A percentile compares a stretch with the other conserved stretches of the same genome.
These are phyloP conservation scores for Furcasterigmium furcatum DNA, from an alignment of 2,329 filamentous ascomycete genomes.

Conservation along the genomic window DNA sequence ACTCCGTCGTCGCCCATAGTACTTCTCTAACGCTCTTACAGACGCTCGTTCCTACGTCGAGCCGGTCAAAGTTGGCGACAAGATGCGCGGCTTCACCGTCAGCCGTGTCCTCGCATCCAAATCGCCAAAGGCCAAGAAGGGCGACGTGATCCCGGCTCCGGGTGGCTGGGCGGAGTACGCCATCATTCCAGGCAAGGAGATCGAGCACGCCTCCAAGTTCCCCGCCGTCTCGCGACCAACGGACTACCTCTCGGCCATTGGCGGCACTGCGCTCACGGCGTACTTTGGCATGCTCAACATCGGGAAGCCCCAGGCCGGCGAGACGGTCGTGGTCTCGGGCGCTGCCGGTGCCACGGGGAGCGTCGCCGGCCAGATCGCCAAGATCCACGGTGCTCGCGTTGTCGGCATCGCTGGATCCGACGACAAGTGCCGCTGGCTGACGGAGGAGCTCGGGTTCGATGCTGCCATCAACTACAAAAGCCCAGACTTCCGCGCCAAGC, in stretches of 20 bases:
- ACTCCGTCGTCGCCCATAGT: not conserved
- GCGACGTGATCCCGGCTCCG: constrained; percentile 52
- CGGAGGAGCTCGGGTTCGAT: constrained; percentile 63
- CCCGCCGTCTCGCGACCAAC: constrained; percentile 42
- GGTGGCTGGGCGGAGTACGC: constrained; percentile 67
- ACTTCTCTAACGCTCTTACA: constrained; percentile 12
- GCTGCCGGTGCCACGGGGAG: constrained; percentile 77
- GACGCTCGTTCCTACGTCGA: constrained; percentile 59
- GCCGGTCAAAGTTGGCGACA: constrained; percentile 63
- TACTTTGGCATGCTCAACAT: constrained; percentile 73
- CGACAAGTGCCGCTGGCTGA: constrained; percentile 66
- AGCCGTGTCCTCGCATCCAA: constrained; percentile 61
- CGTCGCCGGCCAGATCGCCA: constrained; percentile 75
- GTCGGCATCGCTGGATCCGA: constrained; percentile 64
- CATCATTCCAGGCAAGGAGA: constrained; percentile 50
- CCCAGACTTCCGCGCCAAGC: constrained; percentile 54
- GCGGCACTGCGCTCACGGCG: constrained; percentile 69
- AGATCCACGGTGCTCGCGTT: constrained; percentile 62
- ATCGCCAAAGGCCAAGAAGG: constrained; percentile 48
- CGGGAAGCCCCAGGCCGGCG: constrained; percentile 63
- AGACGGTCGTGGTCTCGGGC: constrained; percentile 74
- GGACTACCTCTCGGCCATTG: constrained; percentile 60
- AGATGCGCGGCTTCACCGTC: constrained; percentile 64
- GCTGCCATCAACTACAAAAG: constrained; percentile 69
- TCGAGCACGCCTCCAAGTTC: constrained; percentile 35